Conservation (phyloP, 169 alveolate species). For the Perkinsus olseni region DNA sequence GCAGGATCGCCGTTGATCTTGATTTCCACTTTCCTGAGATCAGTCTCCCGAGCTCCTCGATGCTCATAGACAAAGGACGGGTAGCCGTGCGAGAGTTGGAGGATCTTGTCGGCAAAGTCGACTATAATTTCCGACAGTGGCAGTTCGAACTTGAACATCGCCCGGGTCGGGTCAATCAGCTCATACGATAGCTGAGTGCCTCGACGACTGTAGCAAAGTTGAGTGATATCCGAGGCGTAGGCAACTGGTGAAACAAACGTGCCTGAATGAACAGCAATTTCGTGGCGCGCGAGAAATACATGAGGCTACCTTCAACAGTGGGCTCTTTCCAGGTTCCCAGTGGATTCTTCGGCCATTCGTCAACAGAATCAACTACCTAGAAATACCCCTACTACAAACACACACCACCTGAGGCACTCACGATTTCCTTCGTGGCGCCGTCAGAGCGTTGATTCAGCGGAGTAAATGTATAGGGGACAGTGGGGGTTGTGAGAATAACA, state of each 20-base stretch:
- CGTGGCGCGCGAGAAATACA: no score
- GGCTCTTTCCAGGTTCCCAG: background rate
- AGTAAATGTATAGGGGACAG: conserved; percentile 53
- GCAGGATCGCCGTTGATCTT: background rate
- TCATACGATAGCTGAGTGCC: conserved; percentile 16
- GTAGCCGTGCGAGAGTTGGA: background rate
- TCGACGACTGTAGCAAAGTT: conserved; percentile 39
- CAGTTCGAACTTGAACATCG: conserved; percentile 57
- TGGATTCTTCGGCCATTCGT: background rate
- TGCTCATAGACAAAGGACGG: background rate
- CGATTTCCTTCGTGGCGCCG: conserved; percentile 22
- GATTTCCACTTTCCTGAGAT: background rate
- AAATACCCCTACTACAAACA: background rate
- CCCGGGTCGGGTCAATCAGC: conserved; percentile 34
- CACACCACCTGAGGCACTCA: conserved; percentile 14
- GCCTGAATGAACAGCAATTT: no score
- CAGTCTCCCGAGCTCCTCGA: background rate
- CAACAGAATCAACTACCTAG: background rate
- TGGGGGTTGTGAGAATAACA: conserved; percentile 78
- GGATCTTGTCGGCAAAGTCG: conserved; percentile 70
- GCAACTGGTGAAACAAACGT: conserved; percentile 41
- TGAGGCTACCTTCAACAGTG: background rate
- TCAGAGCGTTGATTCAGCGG: conserved; percentile 35
- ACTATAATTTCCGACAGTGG: conserved; percentile 82
- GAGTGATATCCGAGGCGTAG: conserved; percentile 36